Evolutionary conservation across 495 filamentous ascomycete genomes (phyloP).

Genomic region (Pyronema omphalodes): DNA sequence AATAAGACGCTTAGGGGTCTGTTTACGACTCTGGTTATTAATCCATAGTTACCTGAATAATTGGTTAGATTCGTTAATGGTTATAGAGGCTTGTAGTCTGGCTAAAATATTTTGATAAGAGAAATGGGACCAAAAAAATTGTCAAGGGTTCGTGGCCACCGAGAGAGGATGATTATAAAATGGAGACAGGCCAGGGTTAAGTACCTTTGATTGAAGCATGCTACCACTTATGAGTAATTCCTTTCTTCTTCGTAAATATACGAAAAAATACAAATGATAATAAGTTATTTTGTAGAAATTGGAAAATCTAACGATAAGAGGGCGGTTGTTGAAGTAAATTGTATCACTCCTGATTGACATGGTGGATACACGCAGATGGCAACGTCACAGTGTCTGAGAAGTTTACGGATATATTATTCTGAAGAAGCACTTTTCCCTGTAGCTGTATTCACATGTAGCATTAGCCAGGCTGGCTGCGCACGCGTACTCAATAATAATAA

Average conservation of each 20-base stretch:
- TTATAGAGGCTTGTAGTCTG: slow-evolving; percentile 33
- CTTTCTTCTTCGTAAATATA: slow-evolving; percentile 12
- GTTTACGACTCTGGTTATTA: slow-evolving; percentile 29
- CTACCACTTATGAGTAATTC: neutral
- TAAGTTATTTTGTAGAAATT: slow-evolving; percentile 37
- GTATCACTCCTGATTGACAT: slow-evolving; percentile 36
- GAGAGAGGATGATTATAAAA: slow-evolving; percentile 27
- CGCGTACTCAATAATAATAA: too few relatives aligned
- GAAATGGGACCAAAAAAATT: slow-evolving; percentile 36
- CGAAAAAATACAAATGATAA: slow-evolving; percentile 10
- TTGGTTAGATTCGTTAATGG: slow-evolving; percentile 31
- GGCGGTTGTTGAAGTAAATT: slow-evolving; percentile 37
- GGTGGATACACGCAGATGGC: slow-evolving; percentile 41
- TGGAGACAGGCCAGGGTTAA: neutral
- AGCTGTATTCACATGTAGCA: too few relatives aligned
- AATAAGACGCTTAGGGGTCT: slow-evolving; percentile 23
- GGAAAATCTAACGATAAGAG: slow-evolving; percentile 29
- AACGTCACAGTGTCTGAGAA: slow-evolving; percentile 27
- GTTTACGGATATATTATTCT: neutral
- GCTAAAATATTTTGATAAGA: slow-evolving; percentile 38
- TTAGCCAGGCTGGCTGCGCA: too few relatives aligned
- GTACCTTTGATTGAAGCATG: neutral
- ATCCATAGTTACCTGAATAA: slow-evolving; percentile 35
- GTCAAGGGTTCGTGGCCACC: slow-evolving; percentile 37
- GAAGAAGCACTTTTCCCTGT: too few relatives aligned